phyloP scores from a whole-genome alignment of 352 stramenopile genomes.

The Phytophthora hybrid region DNA sequence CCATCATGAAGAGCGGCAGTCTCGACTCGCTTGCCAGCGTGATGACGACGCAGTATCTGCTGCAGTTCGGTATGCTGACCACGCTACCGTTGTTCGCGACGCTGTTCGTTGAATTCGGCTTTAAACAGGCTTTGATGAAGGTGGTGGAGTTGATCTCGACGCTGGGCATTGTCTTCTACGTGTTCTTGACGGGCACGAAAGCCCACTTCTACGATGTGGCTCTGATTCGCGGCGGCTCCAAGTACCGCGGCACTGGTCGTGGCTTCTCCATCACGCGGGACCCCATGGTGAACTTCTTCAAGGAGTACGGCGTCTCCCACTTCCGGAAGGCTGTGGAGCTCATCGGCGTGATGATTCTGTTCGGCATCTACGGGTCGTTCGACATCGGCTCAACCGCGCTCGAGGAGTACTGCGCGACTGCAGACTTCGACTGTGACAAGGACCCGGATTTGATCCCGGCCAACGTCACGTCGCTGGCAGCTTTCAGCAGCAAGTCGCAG shows the following conservation, averaged over 20 bases:
- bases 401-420: slow-evolving; percentile 58
- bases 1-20: slow-evolving; percentile 68
- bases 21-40: slow-evolving; percentile 76
- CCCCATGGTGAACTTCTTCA: slow-evolving; percentile 90
- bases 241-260: slow-evolving; percentile 88
- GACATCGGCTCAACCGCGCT: slow-evolving; percentile 62
- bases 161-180: slow-evolving; percentile 88
- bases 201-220: slow-evolving; percentile 90
- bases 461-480: slow-evolving; percentile 74
- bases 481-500: slow-evolving; percentile 68
- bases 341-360: slow-evolving; percentile 87
- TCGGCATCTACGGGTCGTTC: slow-evolving; percentile 82
- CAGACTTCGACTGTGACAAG: slow-evolving; percentile 60
- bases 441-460: slow-evolving; percentile 59
- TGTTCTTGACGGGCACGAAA: slow-evolving; percentile 89
- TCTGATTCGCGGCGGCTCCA: slow-evolving; percentile 83
- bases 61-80: slow-evolving; percentile 89
- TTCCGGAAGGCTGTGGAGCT: slow-evolving; percentile 90
- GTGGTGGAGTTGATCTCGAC: slow-evolving; percentile 82
- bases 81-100: slow-evolving; percentile 84
- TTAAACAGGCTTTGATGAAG: slow-evolving; percentile 77
- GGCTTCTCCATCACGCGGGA: slow-evolving; percentile 89
- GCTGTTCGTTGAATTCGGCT: slow-evolving; percentile 82
- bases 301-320: slow-evolving; percentile 89
- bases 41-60: slow-evolving; percentile 88